Evolutionary conservation across 1,284 basidiomycete genomes (phyloP), one percentile per base, ranked within the genome.

Genomic region (Agaricales sp.): DNA sequence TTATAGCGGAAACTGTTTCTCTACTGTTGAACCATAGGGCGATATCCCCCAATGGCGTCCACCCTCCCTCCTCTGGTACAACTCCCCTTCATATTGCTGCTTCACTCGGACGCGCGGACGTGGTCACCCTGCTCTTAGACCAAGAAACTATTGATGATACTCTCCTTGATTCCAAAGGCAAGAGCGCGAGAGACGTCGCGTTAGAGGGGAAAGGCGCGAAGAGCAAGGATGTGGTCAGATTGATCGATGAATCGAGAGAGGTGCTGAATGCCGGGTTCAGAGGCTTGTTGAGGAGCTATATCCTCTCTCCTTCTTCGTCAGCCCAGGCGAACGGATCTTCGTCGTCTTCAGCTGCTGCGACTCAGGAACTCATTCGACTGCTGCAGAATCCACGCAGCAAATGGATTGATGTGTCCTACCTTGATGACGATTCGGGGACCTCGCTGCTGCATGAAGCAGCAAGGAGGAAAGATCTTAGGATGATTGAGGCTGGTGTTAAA

Each of bases 371-470:
- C 1, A 47, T 82, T 1, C 59, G 68, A 11, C 64, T 87, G 3
- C 71, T 88, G 6, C 73, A 74, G 18, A 85, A 80, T 2, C 81
- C 83, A 0, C 73, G 86, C 14, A 69, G 71, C 2, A 71, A 70
- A 26, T 75, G 74, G 51, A 69, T 81, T 26, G 78, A 90, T 63
- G 68, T 87, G 16, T 77, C 78, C 0, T 83, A 82, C 55, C 67
- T 92, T 8, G 90, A 94, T 53, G 78, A 86, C 43, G 73, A 78
- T n/a, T 78, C 80, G 1, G 92, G 92, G 1, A 75, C 77, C 3
- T 84, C 91, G 1, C 66, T 96, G 1, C 71, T 97, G 1, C 93
- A 97, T 57, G 92, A 94, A 63, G 92, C 93, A 0, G 91, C 90
- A 0, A 71, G 77, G 49, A 74, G 91, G 21, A 87, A 88, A 50